Evolutionary conservation across 176 grass and related monocot genomes (phyloP), one percentile per base, ranked within the genome.

Genomic region (Triticum monococcum): DNA sequence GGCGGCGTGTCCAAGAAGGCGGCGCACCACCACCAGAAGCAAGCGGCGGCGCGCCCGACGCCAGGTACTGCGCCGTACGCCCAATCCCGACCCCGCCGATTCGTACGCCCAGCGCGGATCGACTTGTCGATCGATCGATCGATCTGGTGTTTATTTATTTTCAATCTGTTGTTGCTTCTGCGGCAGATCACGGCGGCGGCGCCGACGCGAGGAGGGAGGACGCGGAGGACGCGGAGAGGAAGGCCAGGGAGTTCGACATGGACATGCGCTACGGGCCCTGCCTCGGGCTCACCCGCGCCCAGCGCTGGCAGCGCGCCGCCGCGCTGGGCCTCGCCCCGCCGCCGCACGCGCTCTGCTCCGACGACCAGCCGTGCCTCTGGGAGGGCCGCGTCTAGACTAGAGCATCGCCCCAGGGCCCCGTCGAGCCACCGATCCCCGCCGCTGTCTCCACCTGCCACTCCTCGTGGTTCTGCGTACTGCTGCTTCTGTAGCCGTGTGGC

Each of bases 231-330:
- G 28, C 41, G 72, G 72, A 88, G 88, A 52, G 85, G 76, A 85
- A 64, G 71, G 85, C 54, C 20, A 28, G 90, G 80, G 80, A 85
- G 86, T 95, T 95, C 90, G 93, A 95, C 86, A 64, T 95, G 90
- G 93, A 92, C 88, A 95, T 87, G 88, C 85, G 88, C 70, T 95
- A 92, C 83, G 93, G 93, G 17, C 93, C 93, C 46, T 95, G 93
- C 90, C 77, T 95, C 68, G 93, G 90, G 24, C 77, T 95, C 88
- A 89, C 79, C 71, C 86, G 93, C 43, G 78, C 68, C 72, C 86
- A 89, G 83, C 90, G 90, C 30, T 92, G 90, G 88, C 86, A 80
- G 38, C 90, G 93, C 17, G 93, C 93, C 33, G 79, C 79, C 35
- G 56, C 71, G 63, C 87, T 95, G 37, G 93, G 88, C 9, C 93